Percentiles rank a stretch among this genome's conserved stretches.
Evolutionary conservation across 139 green algal genomes (phyloP).

Genomic region (Chlorella ohadii): DNA sequence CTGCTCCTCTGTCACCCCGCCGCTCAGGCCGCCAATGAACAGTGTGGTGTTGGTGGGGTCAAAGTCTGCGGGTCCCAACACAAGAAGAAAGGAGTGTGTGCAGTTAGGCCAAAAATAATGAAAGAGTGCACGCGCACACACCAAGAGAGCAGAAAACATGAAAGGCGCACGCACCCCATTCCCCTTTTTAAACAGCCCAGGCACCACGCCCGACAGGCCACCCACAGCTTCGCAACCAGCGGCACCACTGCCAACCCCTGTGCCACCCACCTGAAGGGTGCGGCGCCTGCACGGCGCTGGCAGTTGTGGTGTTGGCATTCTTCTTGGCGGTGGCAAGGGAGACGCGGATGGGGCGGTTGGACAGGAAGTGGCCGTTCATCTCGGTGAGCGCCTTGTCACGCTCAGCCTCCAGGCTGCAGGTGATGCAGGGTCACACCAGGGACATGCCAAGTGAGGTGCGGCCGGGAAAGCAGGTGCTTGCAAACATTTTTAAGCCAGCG

Average conservation of each 20-base stretch:
- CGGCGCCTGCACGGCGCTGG: slow-evolving; percentile 25
- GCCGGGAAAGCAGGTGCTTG: no score
- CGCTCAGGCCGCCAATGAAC: slow-evolving; percentile 83
- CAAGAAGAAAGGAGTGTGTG: not conserved
- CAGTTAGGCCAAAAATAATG: not conserved
- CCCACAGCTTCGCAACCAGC: no score
- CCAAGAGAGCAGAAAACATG: no score
- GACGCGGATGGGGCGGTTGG: slow-evolving; percentile 80
- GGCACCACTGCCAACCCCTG: not conserved
- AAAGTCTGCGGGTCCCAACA: slow-evolving; percentile 48
- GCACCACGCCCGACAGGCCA: no score
- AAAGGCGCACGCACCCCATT: no score
- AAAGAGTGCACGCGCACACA: no score
- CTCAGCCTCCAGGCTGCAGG: slow-evolving; percentile 70
- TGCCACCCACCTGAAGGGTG: slow-evolving; percentile 34
- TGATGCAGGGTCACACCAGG: not conserved
- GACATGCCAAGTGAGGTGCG: not conserved
- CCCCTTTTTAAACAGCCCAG: not conserved
- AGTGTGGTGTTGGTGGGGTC: slow-evolving; percentile 92
- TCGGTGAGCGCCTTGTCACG: slow-evolving; percentile 84
- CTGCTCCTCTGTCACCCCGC: slow-evolving; percentile 77
- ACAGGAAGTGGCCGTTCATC: slow-evolving; percentile 88
- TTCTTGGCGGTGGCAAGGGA: slow-evolving; percentile 77
- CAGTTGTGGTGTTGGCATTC: slow-evolving; percentile 45
- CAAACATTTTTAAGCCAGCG: no score